Base-by-base conservation (phyloP, 306 rosid genomes). In the Carpinus fangiana region DNA sequence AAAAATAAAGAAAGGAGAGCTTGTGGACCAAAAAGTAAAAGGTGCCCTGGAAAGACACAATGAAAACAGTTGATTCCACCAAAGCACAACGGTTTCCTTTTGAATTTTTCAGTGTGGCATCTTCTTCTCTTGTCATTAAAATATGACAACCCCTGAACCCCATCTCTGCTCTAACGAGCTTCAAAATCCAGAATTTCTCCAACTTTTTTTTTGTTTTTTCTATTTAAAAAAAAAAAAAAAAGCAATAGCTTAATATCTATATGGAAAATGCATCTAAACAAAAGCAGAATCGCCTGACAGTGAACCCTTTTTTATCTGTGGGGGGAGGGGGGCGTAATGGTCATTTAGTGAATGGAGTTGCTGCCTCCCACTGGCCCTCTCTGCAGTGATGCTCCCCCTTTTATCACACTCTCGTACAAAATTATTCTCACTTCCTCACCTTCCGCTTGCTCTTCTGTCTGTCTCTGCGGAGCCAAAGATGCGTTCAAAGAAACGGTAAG, bases 1-100 rank as follows among this genome's bases (percentile, higher is more conserved):
- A 34, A 26, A 4, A 31, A 5, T 0, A 2, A 14, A 5, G 6
- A 13, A 31, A 13, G 43, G 7, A 12, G n/a, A 14, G 67, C 34
- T 66, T 65, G 74, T 71, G 85, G 82, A 12, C 85, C 78, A 23
- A 81, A 78, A 81, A 72, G 82, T 36, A 70, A 81, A 81, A 55
- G 85, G 3, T 51, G 36, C 71, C 78, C 66, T 71, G 72, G n/a
- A 70, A 74, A 54, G 60, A 74, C 68, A 69, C 57, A 52, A 54
- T 80, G 70, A 72, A 72, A 21, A 65, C 79, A 38, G 50, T 79
- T 66, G 51, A 36, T 31, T 55, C 13, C 50, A 52, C 74, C 80
- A 52, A 47, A 52, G 72, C 74, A 67, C 53, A 66, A 51, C 16
- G 60, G 12, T 46, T 78, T 70, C 41, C 45, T 70, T 57, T 59